A percentile compares a stretch with the other conserved stretches of the same genome.
These are phyloP conservation scores for Trichoderma semiorbis DNA, from an alignment of 2,329 filamentous ascomycete genomes.

Conservation along the genomic window DNA sequence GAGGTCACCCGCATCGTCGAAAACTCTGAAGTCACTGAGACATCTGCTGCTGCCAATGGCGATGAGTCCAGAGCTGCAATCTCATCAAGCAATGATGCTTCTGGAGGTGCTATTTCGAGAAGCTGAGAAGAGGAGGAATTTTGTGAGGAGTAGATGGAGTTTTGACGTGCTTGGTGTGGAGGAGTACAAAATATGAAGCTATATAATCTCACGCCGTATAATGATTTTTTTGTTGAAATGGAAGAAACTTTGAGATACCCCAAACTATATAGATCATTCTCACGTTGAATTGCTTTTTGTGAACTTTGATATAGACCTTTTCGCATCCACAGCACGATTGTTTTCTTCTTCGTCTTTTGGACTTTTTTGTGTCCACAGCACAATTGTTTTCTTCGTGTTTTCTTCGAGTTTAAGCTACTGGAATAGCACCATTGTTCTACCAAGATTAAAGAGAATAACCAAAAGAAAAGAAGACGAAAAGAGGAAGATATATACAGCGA, in stretches of 20 bases:
- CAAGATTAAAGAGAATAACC: conserved; percentile 7
- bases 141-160: background rate
- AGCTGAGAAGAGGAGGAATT: background rate
- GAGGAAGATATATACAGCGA: conserved; percentile 6
- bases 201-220: conserved; percentile 1
- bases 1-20: conserved; percentile 17
- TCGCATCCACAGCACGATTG: background rate
- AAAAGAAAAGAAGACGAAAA: background rate
- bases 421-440: background rate
- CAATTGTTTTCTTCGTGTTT: no score
- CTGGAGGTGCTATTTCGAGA: background rate
- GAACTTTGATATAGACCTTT: background rate
- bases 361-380: background rate
- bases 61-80: background rate
- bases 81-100: background rate
- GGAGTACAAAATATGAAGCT: background rate
- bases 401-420: background rate
- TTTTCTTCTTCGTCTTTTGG: no score
- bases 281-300: background rate
- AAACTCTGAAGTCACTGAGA: background rate
- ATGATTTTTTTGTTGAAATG: background rate
- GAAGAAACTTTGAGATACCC: conserved; percentile 15
- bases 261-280: background rate
- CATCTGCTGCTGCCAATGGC: background rate
- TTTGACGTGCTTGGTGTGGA: background rate